Evolutionary conservation across 202 grass and related monocot species (phyloP), one percentile per base, ranked within the genome.

Genomic region (Schoenoplectus triqueter): DNA sequence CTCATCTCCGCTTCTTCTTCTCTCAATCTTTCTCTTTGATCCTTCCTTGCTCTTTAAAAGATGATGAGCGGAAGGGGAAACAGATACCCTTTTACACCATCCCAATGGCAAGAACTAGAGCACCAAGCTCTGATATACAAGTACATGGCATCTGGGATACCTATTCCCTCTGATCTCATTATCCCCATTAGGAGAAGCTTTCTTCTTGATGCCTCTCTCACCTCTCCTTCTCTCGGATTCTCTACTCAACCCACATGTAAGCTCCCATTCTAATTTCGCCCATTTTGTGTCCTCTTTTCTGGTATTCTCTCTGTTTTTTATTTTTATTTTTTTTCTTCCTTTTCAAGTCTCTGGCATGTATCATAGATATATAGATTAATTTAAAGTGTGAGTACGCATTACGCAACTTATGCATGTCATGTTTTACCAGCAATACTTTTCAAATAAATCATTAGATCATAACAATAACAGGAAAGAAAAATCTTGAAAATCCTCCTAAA

Each of bases 91-190:
- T 97, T 97, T 87, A 97, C 95, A 77, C 92, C 95, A 48, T 88
- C 95, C 59, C 95, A 97, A 87, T 97, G 95, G 95, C 95, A 97
- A 84, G 95, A 97, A 86, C 86, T 97, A 56, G 95, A 97, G 88
- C 92, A 97, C 82, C 95, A 97, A 87, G 92, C 92, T 66, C 89
- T 97, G 57, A 94, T 97, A 80, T 97, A 93, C 90, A 97, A 94
- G 84, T 94, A 94, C 86, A 94, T 97, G 83, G 95, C 88, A 11
- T 93, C 92, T 47, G 95, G 95, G 40, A 89, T 86, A 45, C 95
- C 95, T 84, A 93, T 94, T 85, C 95, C 95, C 3, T 73, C 92
- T 18, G 89, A 97, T 87, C 95, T 97, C 80, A 90, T 94, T 84
- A 86, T 92, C 42, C 92, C 92, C 3, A 90, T 97, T 49, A 88